phyloP scores from a whole-genome alignment of 306 rosid genomes.

The Cucurbita pepo region DNA sequence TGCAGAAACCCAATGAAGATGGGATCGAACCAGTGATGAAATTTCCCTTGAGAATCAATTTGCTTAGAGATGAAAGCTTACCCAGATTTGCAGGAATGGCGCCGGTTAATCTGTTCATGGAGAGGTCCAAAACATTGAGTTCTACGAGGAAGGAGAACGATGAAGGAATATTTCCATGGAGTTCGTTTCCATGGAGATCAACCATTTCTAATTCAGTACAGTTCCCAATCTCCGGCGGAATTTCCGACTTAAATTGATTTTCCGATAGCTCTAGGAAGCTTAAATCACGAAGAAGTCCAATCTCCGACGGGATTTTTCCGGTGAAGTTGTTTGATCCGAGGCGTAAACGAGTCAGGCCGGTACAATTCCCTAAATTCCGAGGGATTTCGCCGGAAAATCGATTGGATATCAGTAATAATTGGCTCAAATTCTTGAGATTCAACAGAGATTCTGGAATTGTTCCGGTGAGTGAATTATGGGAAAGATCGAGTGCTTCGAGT shows the following conservation, averaged over 20 bases:
- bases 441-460: slow-evolving; percentile 57
- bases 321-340: slow-evolving; percentile 72
- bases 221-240: slow-evolving; percentile 62
- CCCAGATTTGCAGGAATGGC: slow-evolving; percentile 51
- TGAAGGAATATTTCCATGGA: slow-evolving; percentile 64
- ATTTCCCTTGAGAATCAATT: slow-evolving; percentile 54
- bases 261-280: slow-evolving; percentile 74
- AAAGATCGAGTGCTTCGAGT: slow-evolving; percentile 86
- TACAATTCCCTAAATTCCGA: slow-evolving; percentile 59
- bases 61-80: slow-evolving; percentile 51
- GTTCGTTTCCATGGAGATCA: slow-evolving; percentile 62
- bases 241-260: slow-evolving; percentile 44
- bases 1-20: slow-evolving; percentile 49
- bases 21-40: slow-evolving; percentile 52
- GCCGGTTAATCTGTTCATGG: slow-evolving; percentile 47
- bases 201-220: slow-evolving; percentile 78
- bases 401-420: slow-evolving; percentile 73
- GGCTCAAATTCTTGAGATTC: slow-evolving; percentile 64
- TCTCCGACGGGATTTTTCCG: slow-evolving; percentile 63
- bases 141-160: slow-evolving; percentile 37
- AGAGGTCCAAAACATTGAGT: slow-evolving; percentile 74
- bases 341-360: slow-evolving; percentile 52
- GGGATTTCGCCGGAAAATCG: slow-evolving; percentile 63
- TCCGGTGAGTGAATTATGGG: slow-evolving; percentile 64
- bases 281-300: slow-evolving; percentile 43